Evolutionary conservation across 2,329 filamentous ascomycete species (phyloP).

Genomic region (Didymella arachidicola): DNA sequence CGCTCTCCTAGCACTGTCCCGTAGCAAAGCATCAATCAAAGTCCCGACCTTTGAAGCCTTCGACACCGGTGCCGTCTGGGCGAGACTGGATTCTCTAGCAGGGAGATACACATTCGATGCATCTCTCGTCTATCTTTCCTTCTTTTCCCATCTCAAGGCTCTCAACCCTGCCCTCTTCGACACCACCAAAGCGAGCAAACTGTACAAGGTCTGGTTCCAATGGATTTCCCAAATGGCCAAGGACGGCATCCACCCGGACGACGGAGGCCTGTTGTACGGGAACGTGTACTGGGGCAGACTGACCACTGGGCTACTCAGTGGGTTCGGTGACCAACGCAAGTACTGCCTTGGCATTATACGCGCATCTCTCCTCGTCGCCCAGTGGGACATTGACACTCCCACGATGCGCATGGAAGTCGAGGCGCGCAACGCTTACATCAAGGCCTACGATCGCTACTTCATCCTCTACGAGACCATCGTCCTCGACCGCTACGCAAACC

Average conservation of each 20-base stretch:
- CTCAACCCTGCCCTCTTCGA: constrained; percentile 32
- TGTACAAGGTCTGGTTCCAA: constrained; percentile 49
- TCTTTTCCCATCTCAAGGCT: constrained; percentile 33
- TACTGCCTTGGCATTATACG: constrained; percentile 56
- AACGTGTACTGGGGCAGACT: constrained; percentile 53
- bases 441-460: constrained; percentile 54
- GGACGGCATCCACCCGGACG: constrained; percentile 29
- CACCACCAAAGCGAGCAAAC: constrained; percentile 29
- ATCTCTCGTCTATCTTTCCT: constrained; percentile 29
- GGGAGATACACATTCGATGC: constrained; percentile 10
- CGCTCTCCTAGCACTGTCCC: constrained; percentile 34
- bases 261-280: constrained; percentile 32
- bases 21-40: constrained; percentile 15
- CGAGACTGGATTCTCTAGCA: constrained; percentile 1
- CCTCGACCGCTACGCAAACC: constrained; percentile 59
- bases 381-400: constrained; percentile 34
- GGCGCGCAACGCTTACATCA: constrained; percentile 26
- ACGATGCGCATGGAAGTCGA: constrained; percentile 34
- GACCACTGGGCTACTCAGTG: constrained; percentile 50
- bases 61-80: constrained; percentile 8
- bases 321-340: constrained; percentile 57
- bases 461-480: constrained; percentile 59
- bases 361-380: constrained; percentile 49
- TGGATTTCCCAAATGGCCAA: constrained; percentile 39
- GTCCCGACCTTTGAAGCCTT: constrained; percentile 5